These are phyloP conservation scores for Curvularia spicifera DNA, from an alignment of 2,329 filamentous ascomycete species.

Conservation along the genomic window DNA sequence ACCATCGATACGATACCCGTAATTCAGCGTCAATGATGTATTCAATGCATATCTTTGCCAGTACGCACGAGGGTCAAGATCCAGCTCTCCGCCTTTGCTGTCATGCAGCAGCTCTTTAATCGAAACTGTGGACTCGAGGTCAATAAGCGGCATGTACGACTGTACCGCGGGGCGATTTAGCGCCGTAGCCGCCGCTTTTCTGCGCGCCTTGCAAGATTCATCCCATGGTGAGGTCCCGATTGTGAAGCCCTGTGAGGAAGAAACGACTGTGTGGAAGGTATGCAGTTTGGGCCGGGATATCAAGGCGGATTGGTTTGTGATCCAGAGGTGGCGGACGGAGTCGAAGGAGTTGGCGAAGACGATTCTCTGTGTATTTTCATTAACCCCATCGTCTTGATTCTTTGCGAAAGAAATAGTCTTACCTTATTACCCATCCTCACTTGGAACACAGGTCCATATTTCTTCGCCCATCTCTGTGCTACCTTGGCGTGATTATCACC, in stretches of 20 bases:
- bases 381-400: background rate
- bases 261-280: slow-evolving; percentile 82
- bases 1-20: slow-evolving; percentile 76
- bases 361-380: slow-evolving; percentile 59
- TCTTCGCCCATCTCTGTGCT: slow-evolving; percentile 55
- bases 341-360: slow-evolving; percentile 82
- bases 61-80: slow-evolving; percentile 75
- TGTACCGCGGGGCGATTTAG: slow-evolving; percentile 78
- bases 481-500: slow-evolving; percentile 57
- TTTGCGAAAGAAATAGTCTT: slow-evolving; percentile 15
- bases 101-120: slow-evolving; percentile 75
- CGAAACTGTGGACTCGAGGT: slow-evolving; percentile 74
- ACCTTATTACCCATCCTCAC: slow-evolving; percentile 70
- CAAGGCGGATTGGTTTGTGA: slow-evolving; percentile 77
- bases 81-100: slow-evolving; percentile 64
- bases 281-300: slow-evolving; percentile 80
- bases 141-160: slow-evolving; percentile 82
- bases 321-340: slow-evolving; percentile 75
- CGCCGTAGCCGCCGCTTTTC: slow-evolving; percentile 79
- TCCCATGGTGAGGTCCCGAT: slow-evolving; percentile 87
- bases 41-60: slow-evolving; percentile 79
- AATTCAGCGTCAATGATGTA: slow-evolving; percentile 78
- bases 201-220: slow-evolving; percentile 76
- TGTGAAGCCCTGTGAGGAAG: slow-evolving; percentile 77
- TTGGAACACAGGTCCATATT: slow-evolving; percentile 59